phyloP scores from a whole-genome alignment of 495 filamentous ascomycete genomes.

The Massariosphaeria phaeospora region DNA sequence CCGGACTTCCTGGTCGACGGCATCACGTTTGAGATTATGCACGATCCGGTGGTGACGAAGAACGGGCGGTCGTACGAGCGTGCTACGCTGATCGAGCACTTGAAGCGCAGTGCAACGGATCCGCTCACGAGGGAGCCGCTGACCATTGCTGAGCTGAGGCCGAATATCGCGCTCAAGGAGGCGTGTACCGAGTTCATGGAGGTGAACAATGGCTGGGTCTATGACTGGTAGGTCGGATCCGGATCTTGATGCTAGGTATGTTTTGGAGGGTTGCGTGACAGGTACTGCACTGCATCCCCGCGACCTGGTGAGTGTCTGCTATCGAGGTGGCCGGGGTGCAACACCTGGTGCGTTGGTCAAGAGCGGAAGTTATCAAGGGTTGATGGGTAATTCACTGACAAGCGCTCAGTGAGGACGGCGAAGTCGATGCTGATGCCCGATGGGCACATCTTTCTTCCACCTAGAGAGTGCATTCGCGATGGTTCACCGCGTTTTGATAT shows the following conservation, averaged over 20 bases:
- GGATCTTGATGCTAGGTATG: slow-evolving; percentile 11
- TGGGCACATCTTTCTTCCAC: slow-evolving; percentile 28
- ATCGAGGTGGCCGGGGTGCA: too few species aligned
- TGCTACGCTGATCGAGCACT: slow-evolving; percentile 77
- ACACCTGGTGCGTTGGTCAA: too few species aligned
- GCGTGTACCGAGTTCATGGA: slow-evolving; percentile 80
- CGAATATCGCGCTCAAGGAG: slow-evolving; percentile 76
- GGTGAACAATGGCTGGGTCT: slow-evolving; percentile 81
- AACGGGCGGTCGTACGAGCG: slow-evolving; percentile 88
- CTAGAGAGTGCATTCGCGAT: too few species aligned
- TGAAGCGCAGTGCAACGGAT: slow-evolving; percentile 69
- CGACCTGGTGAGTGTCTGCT: too few species aligned
- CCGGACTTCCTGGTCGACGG: slow-evolving; percentile 86
- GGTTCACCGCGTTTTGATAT: too few species aligned
- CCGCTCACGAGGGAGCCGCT: slow-evolving; percentile 78
- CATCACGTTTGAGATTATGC: slow-evolving; percentile 88
- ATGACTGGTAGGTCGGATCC: slow-evolving; percentile 75
- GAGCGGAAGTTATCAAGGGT: not conserved
- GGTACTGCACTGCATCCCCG: too few species aligned
- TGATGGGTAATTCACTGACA: slow-evolving; percentile 11
- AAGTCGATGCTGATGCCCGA: slow-evolving; percentile 12
- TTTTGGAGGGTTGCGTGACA: not conserved
- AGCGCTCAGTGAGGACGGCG: slow-evolving; percentile 15
- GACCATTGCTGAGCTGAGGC: slow-evolving; percentile 63
- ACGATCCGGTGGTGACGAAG: slow-evolving; percentile 73